A percentile compares a stretch with the other conserved stretches of the same genome.
phyloP scores from a whole-genome alignment of 306 rosid genomes.

The Sechiopsis laciniata region DNA sequence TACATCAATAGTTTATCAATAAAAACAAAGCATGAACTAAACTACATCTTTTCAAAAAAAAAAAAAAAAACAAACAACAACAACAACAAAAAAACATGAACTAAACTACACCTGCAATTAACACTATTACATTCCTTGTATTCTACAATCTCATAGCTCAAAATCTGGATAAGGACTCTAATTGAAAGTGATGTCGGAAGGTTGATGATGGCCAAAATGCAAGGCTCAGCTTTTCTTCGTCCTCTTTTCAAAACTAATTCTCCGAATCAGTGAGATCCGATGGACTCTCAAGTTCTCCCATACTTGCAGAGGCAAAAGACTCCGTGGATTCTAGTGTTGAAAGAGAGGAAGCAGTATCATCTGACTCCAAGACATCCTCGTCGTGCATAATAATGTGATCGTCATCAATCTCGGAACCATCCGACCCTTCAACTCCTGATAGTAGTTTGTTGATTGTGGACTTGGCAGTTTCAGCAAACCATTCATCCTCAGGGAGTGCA shows the following conservation, averaged over 20 bases:
- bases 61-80: no score
- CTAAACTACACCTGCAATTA: neutral
- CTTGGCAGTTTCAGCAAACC: slow-evolving; percentile 92
- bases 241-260: slow-evolving; percentile 10
- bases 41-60: no score
- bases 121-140: slow-evolving; percentile 5
- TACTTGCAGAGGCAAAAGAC: slow-evolving; percentile 90
- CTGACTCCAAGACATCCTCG: slow-evolving; percentile 53
- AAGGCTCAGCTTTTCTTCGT: neutral
- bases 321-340: slow-evolving; percentile 58
- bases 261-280: slow-evolving; percentile 46
- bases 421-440: slow-evolving; percentile 68
- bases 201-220: neutral
- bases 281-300: slow-evolving; percentile 93
- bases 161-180: neutral
- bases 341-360: slow-evolving; percentile 64
- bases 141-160: slow-evolving; percentile 8
- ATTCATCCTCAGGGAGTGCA: slow-evolving; percentile 87
- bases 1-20: no score
- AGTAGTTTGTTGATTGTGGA: slow-evolving; percentile 72
- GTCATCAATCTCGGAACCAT: slow-evolving; percentile 64
- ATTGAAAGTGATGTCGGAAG: neutral
- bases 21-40: no score
- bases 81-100: neutral
- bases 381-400: slow-evolving; percentile 56